phyloP scores from a whole-genome alignment of 192 early-diverging fungal species.

The Mortierella claussenii region DNA sequence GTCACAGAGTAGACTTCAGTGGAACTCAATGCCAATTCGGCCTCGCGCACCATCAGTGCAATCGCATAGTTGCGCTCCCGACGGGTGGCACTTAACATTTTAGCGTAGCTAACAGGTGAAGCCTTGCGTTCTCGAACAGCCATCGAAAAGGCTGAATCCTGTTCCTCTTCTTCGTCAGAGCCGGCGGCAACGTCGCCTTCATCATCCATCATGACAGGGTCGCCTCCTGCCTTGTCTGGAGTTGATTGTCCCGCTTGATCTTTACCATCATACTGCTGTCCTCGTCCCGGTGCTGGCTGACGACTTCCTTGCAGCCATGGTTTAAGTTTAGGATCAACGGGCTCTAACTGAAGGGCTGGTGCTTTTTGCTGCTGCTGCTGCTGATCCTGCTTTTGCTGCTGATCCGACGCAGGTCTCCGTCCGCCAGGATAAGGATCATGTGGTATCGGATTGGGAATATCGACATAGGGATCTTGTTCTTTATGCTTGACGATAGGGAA shows the following conservation, averaged over 20 bases:
- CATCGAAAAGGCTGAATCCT: not conserved
- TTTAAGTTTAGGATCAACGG: not conserved
- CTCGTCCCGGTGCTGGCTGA: not conserved
- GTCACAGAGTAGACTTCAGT: conserved; percentile 62
- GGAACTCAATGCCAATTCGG: conserved; percentile 42
- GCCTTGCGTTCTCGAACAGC: conserved; percentile 26
- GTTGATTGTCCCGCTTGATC: not conserved
- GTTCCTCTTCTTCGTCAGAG: not conserved
- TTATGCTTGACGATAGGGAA: conserved; percentile 9
- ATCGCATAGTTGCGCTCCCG: conserved; percentile 50
- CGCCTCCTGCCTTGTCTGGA: not conserved
- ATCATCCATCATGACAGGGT: conserved; percentile 13
- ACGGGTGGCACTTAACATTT: conserved; percentile 29
- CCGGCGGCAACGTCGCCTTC: conserved; percentile 2
- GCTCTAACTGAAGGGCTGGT: conserved; percentile 20
- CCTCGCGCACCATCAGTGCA: conserved; percentile 40
- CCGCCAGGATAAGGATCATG: not conserved
- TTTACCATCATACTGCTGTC: not conserved
- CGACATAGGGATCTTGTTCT: conserved; percentile 25
- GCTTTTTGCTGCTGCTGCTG: not conserved
- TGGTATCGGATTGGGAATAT: conserved; percentile 1
- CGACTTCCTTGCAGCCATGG: not conserved
- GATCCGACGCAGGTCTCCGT: not conserved
- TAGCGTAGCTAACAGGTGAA: conserved; percentile 26
- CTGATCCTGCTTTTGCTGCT: not conserved